Evolutionary conservation across 371 early-diverging fungal species (phyloP).

Genomic region (Rhizopus arrhizus): DNA sequence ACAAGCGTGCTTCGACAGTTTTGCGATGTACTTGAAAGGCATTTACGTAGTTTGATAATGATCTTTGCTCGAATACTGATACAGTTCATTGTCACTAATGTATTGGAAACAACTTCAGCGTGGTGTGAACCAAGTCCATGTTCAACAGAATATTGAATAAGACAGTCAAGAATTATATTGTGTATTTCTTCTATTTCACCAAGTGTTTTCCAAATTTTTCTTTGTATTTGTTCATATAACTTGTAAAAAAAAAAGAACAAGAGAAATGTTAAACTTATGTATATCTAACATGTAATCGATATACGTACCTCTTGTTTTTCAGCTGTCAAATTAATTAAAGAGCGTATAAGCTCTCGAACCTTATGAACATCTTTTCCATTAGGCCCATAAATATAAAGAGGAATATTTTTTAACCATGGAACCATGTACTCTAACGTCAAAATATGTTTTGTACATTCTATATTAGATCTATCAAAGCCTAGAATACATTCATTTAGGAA

Average conservation of each 20-base stretch:
- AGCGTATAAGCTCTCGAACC: slow-evolving; percentile 70
- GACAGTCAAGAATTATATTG: slow-evolving; percentile 72
- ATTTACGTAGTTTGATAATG: slow-evolving; percentile 71
- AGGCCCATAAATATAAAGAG: slow-evolving; percentile 45
- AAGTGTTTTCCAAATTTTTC: slow-evolving; percentile 78
- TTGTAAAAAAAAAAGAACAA: slow-evolving; percentile 2
- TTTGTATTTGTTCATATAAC: slow-evolving; percentile 76
- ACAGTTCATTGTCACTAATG: slow-evolving; percentile 75
- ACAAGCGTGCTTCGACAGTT: slow-evolving; percentile 62
- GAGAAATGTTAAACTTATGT: too few species aligned
- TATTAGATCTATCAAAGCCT: slow-evolving; percentile 74
- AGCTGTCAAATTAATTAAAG: slow-evolving; percentile 77
- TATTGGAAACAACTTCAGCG: slow-evolving; percentile 81
- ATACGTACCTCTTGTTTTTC: slow-evolving; percentile 60
- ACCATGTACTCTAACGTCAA: slow-evolving; percentile 83
- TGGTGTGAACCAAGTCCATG: slow-evolving; percentile 75
- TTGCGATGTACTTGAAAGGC: slow-evolving; percentile 66
- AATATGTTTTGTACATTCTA: slow-evolving; percentile 58
- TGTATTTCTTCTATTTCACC: slow-evolving; percentile 76
- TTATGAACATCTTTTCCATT: slow-evolving; percentile 37
- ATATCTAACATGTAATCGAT: too few species aligned
- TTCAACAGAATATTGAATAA: slow-evolving; percentile 77
- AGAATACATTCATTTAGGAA: slow-evolving; percentile 82
- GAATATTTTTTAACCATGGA: slow-evolving; percentile 84
- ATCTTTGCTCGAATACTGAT: slow-evolving; percentile 77